Conservation (phyloP, 805 yeast genomes). For the Suhomyces pyralidae region DNA sequence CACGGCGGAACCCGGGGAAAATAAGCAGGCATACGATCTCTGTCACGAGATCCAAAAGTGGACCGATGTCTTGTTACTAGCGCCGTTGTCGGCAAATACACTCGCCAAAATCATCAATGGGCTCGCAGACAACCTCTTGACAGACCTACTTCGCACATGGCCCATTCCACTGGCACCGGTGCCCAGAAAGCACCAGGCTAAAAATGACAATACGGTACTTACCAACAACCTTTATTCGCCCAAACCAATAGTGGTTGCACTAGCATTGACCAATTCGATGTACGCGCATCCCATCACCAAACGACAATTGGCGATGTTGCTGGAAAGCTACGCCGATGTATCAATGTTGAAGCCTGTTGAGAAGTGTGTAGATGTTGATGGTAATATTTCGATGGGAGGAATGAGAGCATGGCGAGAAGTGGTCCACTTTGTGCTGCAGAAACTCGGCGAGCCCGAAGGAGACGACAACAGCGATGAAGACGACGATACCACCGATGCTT, state of each 20-base stretch:
- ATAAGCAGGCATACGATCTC: not conserved
- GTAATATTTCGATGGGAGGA: slow-evolving; percentile 29
- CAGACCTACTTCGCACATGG: slow-evolving; percentile 23
- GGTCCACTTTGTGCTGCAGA: slow-evolving; percentile 21
- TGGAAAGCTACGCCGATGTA: slow-evolving; percentile 23
- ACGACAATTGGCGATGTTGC: slow-evolving; percentile 18
- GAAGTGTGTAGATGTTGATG: slow-evolving; percentile 23
- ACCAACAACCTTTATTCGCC: slow-evolving; percentile 16
- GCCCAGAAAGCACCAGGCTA: not conserved
- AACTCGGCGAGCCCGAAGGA: slow-evolving; percentile 21
- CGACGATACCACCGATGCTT: slow-evolving; percentile 1
- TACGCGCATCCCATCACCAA: slow-evolving; percentile 26
- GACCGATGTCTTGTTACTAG: slow-evolving; percentile 26
- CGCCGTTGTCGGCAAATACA: slow-evolving; percentile 25
- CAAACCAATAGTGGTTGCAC: slow-evolving; percentile 23
- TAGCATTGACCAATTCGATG: slow-evolving; percentile 24
- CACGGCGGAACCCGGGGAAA: not conserved
- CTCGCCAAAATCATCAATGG: slow-evolving; percentile 25
- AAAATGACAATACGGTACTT: slow-evolving; percentile 13
- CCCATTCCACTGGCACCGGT: slow-evolving; percentile 13
- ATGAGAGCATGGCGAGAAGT: slow-evolving; percentile 28
- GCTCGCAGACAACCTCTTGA: slow-evolving; percentile 22
- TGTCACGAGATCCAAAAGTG: slow-evolving; percentile 20
- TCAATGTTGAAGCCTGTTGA: slow-evolving; percentile 25
- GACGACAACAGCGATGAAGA: slow-evolving; percentile 9